Evolutionary conservation across 2,329 filamentous ascomycete species (phyloP).

Genomic region (Paramyrothecium sp.): DNA sequence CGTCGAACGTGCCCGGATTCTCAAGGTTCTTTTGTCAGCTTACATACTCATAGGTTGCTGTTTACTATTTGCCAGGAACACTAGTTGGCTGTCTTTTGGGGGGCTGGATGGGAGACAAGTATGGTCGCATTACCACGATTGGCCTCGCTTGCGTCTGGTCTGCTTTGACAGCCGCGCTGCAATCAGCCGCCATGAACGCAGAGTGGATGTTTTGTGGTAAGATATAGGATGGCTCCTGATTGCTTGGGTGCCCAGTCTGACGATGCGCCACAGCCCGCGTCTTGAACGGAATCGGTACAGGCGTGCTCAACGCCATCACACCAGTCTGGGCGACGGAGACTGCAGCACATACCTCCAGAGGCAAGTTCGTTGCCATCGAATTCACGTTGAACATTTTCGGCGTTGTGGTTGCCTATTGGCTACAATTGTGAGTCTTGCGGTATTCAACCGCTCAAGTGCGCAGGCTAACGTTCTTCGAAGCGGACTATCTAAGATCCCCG

Average conservation of each 20-base stretch:
- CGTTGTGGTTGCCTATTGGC: conserved; percentile 53
- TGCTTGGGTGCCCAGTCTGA: neutral
- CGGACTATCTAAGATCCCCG: conserved; percentile 59
- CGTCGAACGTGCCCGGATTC: neutral
- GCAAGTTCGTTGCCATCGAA: conserved; percentile 68
- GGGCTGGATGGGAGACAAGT: conserved; percentile 62
- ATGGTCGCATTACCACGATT: conserved; percentile 64
- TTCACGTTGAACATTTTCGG: conserved; percentile 22
- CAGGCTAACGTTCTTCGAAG: neutral
- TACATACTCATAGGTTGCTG: conserved; percentile 4
- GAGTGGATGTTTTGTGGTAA: conserved; percentile 64
- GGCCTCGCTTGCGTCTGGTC: conserved; percentile 57
- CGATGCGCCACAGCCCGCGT: conserved; percentile 16
- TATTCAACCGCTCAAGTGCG: neutral
- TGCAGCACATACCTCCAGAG: conserved; percentile 64
- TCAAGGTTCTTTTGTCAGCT: neutral
- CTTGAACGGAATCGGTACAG: conserved; percentile 52
- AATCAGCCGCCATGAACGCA: conserved; percentile 64
- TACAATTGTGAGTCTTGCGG: conserved; percentile 38
- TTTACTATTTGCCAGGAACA: conserved; percentile 50
- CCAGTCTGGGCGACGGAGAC: conserved; percentile 72
- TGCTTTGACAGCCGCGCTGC: conserved; percentile 60
- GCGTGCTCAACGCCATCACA: conserved; percentile 67
- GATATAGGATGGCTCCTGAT: neutral
- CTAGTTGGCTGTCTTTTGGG: conserved; percentile 62